Base-by-base conservation (phyloP, 208 protist genomes). In the Wallacemonas sp. region DNA sequence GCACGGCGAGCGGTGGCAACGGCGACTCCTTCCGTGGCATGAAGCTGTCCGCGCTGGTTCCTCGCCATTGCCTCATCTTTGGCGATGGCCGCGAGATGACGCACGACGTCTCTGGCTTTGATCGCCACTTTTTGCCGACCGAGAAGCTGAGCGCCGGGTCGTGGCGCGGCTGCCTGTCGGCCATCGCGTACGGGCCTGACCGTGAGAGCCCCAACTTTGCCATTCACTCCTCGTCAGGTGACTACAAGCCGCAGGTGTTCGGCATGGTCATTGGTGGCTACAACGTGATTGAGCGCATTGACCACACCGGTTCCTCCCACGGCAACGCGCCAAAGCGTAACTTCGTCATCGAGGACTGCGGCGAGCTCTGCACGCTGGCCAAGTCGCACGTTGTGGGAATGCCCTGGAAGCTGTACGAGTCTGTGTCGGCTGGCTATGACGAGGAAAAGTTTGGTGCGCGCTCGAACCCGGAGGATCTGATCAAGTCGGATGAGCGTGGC, bases 251-350 rank as follows among this genome's bases (percentile, higher is more conserved):
- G 7, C 87, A 95, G 72, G 81, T 95, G 39, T 95, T 95, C 66
- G 89, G 65, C 31, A 72, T 95, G 29, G 75, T 95, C 32, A 84
- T 95, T 77, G 89, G 85, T 42, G 89, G 89, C 44, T 95, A 92
- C 79, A 85, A 93, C 71, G 86, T 92, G 25, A 81, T 95, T 66
- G 89, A 95, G 72, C 78, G 89, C 71, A 93, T 95, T 10, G 91
- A 91, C 72, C 70, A 83, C 23, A 79, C 74, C 20, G 89, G 89
- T 44, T 87, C 79, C 55, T 89, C 85, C 54, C 86, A 95, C 69
- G 89, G 89, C 41, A 93, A 92, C 59, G 59, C 79, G 36, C 86
- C 90, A n/a, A 93, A 93, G 69, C 71, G 76, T 62, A 70, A 81
- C 12, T 95, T 81, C 59, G 69, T 87, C 38, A 84, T 96, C 42